Base-by-base conservation (phyloP, 169 alveolate genomes). In the Cryptosporidium felis region DNA sequence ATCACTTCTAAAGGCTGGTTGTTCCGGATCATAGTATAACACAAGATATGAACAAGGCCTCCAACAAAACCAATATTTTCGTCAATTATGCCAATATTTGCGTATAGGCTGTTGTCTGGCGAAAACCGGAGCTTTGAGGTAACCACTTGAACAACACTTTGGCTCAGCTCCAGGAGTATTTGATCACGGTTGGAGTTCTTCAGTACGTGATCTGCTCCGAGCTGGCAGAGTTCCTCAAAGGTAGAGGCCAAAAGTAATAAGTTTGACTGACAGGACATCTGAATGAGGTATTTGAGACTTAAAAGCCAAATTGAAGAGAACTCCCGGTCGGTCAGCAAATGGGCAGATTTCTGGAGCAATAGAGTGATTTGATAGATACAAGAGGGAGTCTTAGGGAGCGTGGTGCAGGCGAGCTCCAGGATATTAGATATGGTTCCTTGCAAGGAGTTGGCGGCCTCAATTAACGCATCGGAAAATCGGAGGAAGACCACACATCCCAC, bases 41-140 rank as follows among this genome's bases (percentile, higher is more conserved):
- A 74, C 8, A 74, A 40, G 2, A 49, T 38, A 53, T 74, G 58
- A 18, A 58, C 47, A 36, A 32, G 26, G 9, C 85, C 85, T 34
- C 85, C 85, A 47, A 74, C 66, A 36, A 51, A 74, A 5, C 85
- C 85, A 74, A 74, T 74, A 38, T 74, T 74, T 16, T 74, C 85
- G 40, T 74, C 85, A 41, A 74, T 74, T 36, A 49, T 74, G 41
- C 85, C 56, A 16, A 74, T 49, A 74, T 74, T 74, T 6, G 28
- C 46, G 26, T 74, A 74, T 10, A 74, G 23, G 40, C 38, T 53
- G 26, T 6, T 21, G 23, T 51, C 59, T 6, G 32, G 14, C 3
- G 58, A 49, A 9, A 74, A 74, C 10, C 21, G 44, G 16, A 74
- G 36, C 38, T 74, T 74, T 0, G 28, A 38, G 10, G 46, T 32